These are phyloP conservation scores for Sordaria brevicollis DNA, from an alignment of 495 filamentous ascomycete species.

Conservation along the genomic window DNA sequence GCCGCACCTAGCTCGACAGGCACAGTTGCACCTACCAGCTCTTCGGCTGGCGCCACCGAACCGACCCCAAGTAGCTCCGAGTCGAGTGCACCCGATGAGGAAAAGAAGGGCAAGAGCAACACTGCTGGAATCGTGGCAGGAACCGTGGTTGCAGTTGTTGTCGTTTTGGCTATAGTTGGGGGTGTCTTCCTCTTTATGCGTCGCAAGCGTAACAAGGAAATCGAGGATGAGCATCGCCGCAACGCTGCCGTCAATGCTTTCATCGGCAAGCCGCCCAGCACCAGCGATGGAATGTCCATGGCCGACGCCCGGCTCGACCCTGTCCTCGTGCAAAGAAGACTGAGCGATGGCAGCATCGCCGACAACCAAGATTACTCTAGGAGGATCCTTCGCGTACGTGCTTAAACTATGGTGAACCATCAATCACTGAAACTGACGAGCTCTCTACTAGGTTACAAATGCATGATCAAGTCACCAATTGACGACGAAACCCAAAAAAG, in stretches of 20 bases:
- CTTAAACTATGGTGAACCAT: too few species aligned
- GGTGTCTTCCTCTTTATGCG: slow-evolving; percentile 69
- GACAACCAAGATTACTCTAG: slow-evolving; percentile 97
- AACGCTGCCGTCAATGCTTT: slow-evolving; percentile 62
- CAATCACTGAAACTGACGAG: too few species aligned
- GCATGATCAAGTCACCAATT: slow-evolving; percentile 33
- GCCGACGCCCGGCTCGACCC: slow-evolving; percentile 82
- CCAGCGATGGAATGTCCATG: slow-evolving; percentile 50
- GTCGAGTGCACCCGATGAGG: slow-evolving; percentile 23
- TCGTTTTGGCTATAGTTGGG: slow-evolving; percentile 49
- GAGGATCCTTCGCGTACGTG: slow-evolving; percentile 79
- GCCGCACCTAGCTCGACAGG: neutral
- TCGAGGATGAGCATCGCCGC: slow-evolving; percentile 71
- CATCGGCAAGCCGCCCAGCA: slow-evolving; percentile 47
- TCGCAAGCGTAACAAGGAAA: slow-evolving; percentile 57
- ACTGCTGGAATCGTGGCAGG: slow-evolving; percentile 74
- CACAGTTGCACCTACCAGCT: slow-evolving; percentile 1
- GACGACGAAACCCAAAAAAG: slow-evolving; percentile 35
- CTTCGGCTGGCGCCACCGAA: neutral
- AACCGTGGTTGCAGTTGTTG: slow-evolving; percentile 77
- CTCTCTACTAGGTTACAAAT: slow-evolving; percentile 40
- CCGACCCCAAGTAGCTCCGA: slow-evolving; percentile 7
- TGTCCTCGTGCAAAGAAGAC: slow-evolving; percentile 72
- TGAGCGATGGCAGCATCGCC: slow-evolving; percentile 95
- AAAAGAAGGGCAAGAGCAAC: slow-evolving; percentile 31